These are phyloP conservation scores for Claviceps sorghi DNA, from an alignment of 2,329 filamentous ascomycete genomes.

Conservation along the genomic window DNA sequence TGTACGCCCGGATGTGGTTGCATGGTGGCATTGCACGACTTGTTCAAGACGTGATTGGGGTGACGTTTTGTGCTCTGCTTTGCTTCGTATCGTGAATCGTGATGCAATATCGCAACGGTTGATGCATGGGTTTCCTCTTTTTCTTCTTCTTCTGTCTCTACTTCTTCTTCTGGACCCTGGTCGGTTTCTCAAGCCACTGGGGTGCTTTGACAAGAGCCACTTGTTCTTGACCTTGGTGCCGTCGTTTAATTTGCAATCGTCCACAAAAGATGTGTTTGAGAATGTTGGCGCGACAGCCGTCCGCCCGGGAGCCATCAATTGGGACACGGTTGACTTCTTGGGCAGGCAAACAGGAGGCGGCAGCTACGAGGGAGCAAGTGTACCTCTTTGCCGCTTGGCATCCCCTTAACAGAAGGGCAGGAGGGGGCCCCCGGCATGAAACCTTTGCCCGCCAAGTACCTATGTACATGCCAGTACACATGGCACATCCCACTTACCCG, in stretches of 20 bases:
- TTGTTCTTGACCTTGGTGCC: not conserved
- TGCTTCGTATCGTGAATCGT: not conserved
- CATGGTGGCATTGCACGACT: not conserved
- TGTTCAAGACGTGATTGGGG: not conserved
- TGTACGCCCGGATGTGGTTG: not conserved
- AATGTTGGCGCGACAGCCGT: not conserved
- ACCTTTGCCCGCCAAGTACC: too few relatives aligned
- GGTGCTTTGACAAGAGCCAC: not conserved
- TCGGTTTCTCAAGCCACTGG: not conserved
- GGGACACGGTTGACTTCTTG: not conserved
- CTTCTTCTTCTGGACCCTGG: not conserved
- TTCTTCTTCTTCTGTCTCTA: too few relatives aligned
- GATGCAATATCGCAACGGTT: not conserved
- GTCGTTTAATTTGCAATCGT: not conserved
- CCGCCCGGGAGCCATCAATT: too few relatives aligned
- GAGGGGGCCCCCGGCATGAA: too few relatives aligned
- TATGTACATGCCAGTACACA: too few relatives aligned
- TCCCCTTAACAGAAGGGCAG: not conserved
- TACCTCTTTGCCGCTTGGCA: not conserved
- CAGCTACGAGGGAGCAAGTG: not conserved
- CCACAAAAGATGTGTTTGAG: not conserved
- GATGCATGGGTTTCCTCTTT: not conserved
- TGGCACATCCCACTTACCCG: too few relatives aligned
- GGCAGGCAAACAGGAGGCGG: not conserved
- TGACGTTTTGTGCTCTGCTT: not conserved